Base-by-base conservation (phyloP, 1,139 yeast genomes). In the Kodamaea derodonti region DNA sequence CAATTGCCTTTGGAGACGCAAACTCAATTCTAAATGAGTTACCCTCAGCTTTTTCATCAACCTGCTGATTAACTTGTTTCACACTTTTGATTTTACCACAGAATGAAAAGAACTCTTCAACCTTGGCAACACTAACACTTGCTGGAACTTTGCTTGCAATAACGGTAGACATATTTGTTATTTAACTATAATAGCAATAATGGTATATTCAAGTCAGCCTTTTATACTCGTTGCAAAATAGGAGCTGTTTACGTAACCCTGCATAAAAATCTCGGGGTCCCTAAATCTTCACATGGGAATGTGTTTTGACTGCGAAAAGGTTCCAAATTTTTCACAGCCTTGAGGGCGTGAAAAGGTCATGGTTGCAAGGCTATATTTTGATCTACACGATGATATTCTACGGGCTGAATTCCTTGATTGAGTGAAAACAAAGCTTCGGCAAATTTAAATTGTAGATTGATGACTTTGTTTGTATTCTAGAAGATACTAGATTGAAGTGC, bases 91-190 rank as follows among this genome's bases (percentile, higher is more conserved):
- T 75, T 43, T 72, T 74, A n/a, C 95, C 95, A 54, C 94, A 83
- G 56, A 84, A 84, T 26, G 84, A 68, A 58, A 84, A 84, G 62
- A 84, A 85, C 42, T 82, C 85, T 34, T 66, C 60, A 28, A 85
- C 60, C 50, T 83, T 80, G 31, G 69, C 69, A 36, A 73, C 65
- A 13, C 80, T 54, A 30, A 81, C 74, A 27, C 69, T 50, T 3
- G 63, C 49, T 23, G 90, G 81, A 33, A 85, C 69, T 42, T 80
- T 73, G 15, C 80, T 71, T 16, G 81, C 90, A 35, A 74, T 66
- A 32, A 81, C 61, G 7, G 73, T 51, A 13, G 73, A 54, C 69
- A 60, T 69, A n/a, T 8, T 27, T 14, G n/a, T 12, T 7, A 6
- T 24, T 11, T 24, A 10, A 12, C 27, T 24, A 24, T 20, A 8